Conservation (phyloP, 108 stramenopile genomes). For the Chaetoceros tenuissimus region DNA sequence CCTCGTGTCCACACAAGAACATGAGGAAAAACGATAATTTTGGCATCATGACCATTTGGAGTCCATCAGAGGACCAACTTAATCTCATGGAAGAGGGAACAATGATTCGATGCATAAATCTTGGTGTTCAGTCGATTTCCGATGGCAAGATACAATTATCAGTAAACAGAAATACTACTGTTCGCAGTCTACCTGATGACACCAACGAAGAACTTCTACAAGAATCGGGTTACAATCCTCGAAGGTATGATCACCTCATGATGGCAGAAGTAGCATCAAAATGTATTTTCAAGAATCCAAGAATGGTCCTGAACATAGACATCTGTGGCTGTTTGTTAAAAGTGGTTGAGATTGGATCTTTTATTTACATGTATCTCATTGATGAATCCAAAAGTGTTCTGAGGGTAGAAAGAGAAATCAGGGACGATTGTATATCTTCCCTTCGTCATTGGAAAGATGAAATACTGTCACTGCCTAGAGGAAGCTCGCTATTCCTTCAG, state of each 20-base stretch:
- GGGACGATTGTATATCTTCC: conserved; percentile 16
- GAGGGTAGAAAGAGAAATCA: conserved; percentile 20
- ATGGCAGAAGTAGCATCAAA: conserved; percentile 37
- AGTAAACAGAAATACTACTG: conserved; percentile 39
- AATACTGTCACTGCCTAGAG: neutral
- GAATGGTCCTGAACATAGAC: conserved; percentile 21
- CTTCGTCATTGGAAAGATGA: conserved; percentile 11
- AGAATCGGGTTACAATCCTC: conserved; percentile 16
- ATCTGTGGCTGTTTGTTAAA: conserved; percentile 28
- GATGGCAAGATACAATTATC: conserved; percentile 47
- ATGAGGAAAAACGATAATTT: conserved; percentile 1
- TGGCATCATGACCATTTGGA: conserved; percentile 64
- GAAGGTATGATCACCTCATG: conserved; percentile 31
- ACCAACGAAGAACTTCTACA: conserved; percentile 15
- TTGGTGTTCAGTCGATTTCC: conserved; percentile 28
- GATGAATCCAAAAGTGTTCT: conserved; percentile 32
- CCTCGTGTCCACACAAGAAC: neutral
- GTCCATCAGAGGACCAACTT: conserved; percentile 61
- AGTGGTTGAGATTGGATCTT: conserved; percentile 5
- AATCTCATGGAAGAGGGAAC: conserved; percentile 44
- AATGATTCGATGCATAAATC: conserved; percentile 39
- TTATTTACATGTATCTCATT: conserved; percentile 26
- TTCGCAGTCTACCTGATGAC: conserved; percentile 14
- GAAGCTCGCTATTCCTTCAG: neutral
- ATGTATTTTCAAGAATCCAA: conserved; percentile 5